Evolutionary conservation across 805 yeast genomes (phyloP).

Genomic region (Metschnikowia dekortorum): DNA sequence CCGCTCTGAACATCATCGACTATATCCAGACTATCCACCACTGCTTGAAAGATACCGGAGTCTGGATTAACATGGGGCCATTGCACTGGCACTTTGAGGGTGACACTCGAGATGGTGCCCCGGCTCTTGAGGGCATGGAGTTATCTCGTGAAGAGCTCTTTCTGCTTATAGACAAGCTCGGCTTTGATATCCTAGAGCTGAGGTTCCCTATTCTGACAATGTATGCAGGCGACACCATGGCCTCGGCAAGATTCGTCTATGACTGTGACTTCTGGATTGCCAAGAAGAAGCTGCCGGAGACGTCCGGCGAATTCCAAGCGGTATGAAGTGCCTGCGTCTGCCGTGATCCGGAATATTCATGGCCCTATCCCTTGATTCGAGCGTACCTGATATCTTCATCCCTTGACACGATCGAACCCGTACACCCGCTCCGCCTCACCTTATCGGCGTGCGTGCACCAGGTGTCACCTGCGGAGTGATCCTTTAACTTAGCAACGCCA

Average conservation of each 20-base stretch:
- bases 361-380: no score
- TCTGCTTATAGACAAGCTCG: conserved; percentile 40
- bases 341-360: no score
- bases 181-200: conserved; percentile 46
- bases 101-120: conserved; percentile 22
- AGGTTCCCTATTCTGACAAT: conserved; percentile 44
- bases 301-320: no score
- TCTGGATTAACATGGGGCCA: conserved; percentile 68
- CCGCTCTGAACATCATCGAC: conserved; percentile 56
- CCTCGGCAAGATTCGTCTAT: conserved; percentile 54
- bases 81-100: conserved; percentile 66
- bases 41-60: conserved; percentile 42
- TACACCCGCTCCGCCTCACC: conserved; percentile 2
- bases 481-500: conserved; percentile 2
- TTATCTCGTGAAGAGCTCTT: conserved; percentile 53
- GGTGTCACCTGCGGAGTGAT: conserved; percentile 1
- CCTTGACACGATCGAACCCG: not conserved
- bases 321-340: no score
- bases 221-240: conserved; percentile 48
- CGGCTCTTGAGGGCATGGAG: conserved; percentile 50
- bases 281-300: not conserved
- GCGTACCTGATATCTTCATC: not conserved
- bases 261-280: conserved; percentile 65
- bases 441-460: conserved; percentile 6
- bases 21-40: conserved; percentile 47